Evolutionary conservation across 2,329 filamentous ascomycete genomes (phyloP), one percentile per base, ranked within the genome.

Genomic region (Fusarium nematophilum): DNA sequence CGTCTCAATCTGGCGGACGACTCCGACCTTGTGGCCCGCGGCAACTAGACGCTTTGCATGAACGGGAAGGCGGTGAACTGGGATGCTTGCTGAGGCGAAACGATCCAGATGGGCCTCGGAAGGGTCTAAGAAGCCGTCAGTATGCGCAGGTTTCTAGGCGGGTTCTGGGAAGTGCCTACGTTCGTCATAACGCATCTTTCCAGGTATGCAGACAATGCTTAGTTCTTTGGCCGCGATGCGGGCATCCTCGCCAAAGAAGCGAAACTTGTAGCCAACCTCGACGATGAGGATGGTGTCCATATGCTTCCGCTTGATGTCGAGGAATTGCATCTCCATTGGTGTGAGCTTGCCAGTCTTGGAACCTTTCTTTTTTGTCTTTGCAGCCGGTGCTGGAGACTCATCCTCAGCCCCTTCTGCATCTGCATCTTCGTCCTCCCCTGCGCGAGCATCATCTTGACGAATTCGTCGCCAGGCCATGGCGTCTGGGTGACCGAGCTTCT

Each of bases 191-290:
- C 94, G 86, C 74, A 94, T 87, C 72, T 97, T 98, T 29, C 95
- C 95, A 0, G 95, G 94, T 67, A 99, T 97, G 73, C 95, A 99
- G 31, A 99, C 90, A 65, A 99, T 97, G 56, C 92, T 91, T 42
- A 99, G 81, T 73, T 94, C 92, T 74, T 94, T 96, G 10, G 93
- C 91, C 5, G 94, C 95, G 48, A 87, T 86, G 47, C 93, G 86
- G 8, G 95, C 95, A 78, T 99, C 95, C 70, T 98, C 94, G 9
- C 95, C 95, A 71, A 97, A 97, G 79, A 99, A 97, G 27, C 91
- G 89, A 77, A 96, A 99, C 73, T 99, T 99, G 79, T 99, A 99
- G 44, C 95, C 95, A 8, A 98, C 95, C 73, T 99, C 94, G 46
- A 98, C 88, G 10, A 98, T 90, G 48, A 99, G 82, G 15, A 99